Base-by-base conservation (phyloP, 805 yeast species). In the Yarrowia osloensis region DNA sequence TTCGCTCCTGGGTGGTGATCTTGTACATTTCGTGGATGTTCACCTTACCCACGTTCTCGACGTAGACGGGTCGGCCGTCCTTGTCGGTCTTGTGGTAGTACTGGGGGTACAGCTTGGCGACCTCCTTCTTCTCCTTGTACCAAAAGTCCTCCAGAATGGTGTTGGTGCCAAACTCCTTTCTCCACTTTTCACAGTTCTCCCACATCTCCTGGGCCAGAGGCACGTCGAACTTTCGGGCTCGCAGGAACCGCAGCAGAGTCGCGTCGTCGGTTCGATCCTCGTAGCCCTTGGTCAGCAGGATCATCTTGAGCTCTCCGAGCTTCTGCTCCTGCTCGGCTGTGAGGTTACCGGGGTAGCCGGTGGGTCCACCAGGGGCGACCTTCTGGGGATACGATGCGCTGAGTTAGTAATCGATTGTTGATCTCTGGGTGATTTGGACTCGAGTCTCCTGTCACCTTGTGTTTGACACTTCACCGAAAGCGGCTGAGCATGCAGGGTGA, bases 61-160 rank as follows among this genome's bases (percentile, higher is more conserved):
- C 83, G 80, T 95, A 95, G 57, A 92, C 88, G 7, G 99, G 99
- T 76, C 99, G 89, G 63, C 99, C 99, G 70, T 95, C 99, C 74
- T 84, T 90, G 78, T 95, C 99, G 37, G 94, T 91, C 81, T 95
- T 93, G 81, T 95, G 98, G 79, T 95, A 95, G 81, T 93, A 95
- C 80, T 93, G 98, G 39, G 99, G 99, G 78, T 95, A 95, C 78
- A 82, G 88, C 71, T 86, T 83, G 69, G 97, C 97, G 71, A 93
- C 97, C 63, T 85, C 78, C 29, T 95, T 89, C 81, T 95, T 95
- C 81, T 95, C 99, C n/a, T 85, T 87, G 80, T 94, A 95, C 69
- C 90, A 87, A 84, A 94, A 95, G 76, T 91, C 97, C 72, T 83
- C 81, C 74, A 95, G 82, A 70, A 95, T 89, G 54, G 94, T 90